Evolutionary conservation across 805 yeast species (phyloP).

Genomic region (Zygotorulaspora chibaensis): DNA sequence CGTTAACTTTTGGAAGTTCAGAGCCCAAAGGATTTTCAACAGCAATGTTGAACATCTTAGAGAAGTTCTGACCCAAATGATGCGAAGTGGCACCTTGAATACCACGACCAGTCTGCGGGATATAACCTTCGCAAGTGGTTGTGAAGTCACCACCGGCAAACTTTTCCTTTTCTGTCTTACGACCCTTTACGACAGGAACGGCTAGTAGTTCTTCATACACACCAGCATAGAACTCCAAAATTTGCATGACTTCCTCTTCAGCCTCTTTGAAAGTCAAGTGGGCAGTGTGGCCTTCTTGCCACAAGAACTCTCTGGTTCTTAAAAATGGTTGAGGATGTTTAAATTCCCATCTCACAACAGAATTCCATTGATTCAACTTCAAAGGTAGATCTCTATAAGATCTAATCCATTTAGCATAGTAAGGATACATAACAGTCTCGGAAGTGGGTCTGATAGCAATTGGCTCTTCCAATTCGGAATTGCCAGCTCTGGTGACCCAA

Average conservation of each 20-base stretch:
- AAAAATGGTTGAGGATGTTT: constrained; percentile 99
- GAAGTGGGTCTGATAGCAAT: constrained; percentile 99
- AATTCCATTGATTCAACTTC: constrained; percentile 97
- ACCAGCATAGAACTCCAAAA: constrained; percentile 79
- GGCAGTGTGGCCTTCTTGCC: constrained; percentile 99
- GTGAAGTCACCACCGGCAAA: constrained; percentile 98
- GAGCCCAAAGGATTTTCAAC: constrained; percentile 94
- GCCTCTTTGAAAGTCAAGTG: constrained; percentile 84
- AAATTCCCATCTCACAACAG: constrained; percentile 99
- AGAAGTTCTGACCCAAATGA: constrained; percentile 95
- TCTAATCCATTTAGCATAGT: constrained; percentile 98
- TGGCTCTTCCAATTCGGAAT: constrained; percentile 92
- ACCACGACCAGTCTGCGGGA: constrained; percentile 98
- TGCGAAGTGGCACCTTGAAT: constrained; percentile 99
- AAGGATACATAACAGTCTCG: constrained; percentile 99
- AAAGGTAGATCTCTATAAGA: constrained; percentile 97
- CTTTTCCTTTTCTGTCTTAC: constrained; percentile 94
- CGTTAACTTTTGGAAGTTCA: constrained; percentile 79
- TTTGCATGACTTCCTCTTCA: constrained; percentile 73
- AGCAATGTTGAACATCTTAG: constrained; percentile 93
- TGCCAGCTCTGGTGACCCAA: constrained; percentile 98
- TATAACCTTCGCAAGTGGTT: constrained; percentile 93
- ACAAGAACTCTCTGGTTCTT: constrained; percentile 97
- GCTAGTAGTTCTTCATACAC: constrained; percentile 90
- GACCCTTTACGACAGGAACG: constrained; percentile 94